Conservation (phyloP, 2,329 filamentous ascomycete species). For the Plectosphaerella sp. region DNA sequence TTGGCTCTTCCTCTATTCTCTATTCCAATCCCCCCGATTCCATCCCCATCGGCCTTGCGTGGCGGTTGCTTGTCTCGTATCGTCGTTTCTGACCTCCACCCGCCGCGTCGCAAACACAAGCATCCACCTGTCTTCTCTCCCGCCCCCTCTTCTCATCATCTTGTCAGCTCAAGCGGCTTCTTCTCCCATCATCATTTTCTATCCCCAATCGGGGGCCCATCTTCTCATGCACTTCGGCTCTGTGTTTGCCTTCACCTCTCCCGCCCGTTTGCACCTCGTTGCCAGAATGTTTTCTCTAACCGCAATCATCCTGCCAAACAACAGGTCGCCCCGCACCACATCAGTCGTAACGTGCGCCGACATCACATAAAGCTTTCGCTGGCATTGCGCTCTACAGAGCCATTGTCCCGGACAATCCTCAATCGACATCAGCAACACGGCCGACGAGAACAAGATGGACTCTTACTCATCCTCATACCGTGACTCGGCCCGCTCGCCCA, state of each 20-base stretch:
- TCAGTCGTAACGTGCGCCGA: no score
- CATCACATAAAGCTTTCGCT: no score
- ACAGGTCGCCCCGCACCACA: constrained; percentile 30
- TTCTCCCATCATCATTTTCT: constrained; percentile 10
- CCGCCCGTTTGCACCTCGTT: constrained; percentile 6
- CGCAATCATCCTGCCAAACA: constrained; percentile 46
- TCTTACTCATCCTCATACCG: constrained; percentile 47
- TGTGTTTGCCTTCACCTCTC: constrained; percentile 3
- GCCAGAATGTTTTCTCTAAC: constrained; percentile 51
- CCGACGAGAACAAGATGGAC: constrained; percentile 37
- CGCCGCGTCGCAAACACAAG: background rate
- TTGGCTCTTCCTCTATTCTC: background rate
- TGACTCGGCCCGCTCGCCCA: constrained; percentile 49
- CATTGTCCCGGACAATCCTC: constrained; percentile 6
- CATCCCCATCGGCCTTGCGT: background rate
- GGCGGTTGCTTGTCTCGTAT: background rate
- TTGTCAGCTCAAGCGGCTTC: background rate
- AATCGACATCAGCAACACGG: constrained; percentile 6
- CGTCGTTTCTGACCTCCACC: background rate
- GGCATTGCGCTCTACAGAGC: no score
- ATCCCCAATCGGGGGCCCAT: constrained; percentile 4
- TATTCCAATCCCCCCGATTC: background rate
- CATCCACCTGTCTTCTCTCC: background rate
- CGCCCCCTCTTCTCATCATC: background rate
- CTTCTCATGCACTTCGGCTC: constrained; percentile 7